Percentiles rank a stretch among this genome's conserved stretches.
Evolutionary conservation across 164 flowering plant genomes (phyloP).

Genomic region (Stephania yunnanensis): DNA sequence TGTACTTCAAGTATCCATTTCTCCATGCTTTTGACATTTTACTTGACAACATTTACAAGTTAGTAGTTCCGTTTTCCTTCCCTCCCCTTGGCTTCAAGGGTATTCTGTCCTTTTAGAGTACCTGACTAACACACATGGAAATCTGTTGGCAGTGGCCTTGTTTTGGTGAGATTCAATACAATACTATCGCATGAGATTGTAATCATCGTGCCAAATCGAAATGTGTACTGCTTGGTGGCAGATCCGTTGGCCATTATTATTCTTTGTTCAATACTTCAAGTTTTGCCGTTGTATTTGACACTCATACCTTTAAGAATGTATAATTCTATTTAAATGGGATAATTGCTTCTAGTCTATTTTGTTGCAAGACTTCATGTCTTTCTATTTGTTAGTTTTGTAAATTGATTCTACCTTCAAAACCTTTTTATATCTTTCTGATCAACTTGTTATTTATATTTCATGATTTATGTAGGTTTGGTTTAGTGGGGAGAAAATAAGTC

Average conservation of each 20-base stretch:
- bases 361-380: neutral
- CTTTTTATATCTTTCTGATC: neutral
- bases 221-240: neutral
- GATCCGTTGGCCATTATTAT: neutral
- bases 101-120: too few species aligned
- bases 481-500: constrained; percentile 79
- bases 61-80: too few species aligned
- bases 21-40: too few species aligned
- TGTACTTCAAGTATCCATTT: too few species aligned
- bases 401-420: neutral
- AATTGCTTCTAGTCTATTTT: neutral
- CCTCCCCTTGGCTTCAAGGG: too few species aligned
- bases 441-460: constrained; percentile 6
- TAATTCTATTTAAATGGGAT: neutral
- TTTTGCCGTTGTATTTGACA: neutral
- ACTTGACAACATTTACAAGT: too few species aligned
- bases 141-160: too few species aligned
- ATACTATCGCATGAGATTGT: too few species aligned
- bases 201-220: neutral
- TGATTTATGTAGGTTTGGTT: constrained; percentile 62
- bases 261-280: neutral
- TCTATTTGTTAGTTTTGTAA: neutral
- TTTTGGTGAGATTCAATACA: too few species aligned
- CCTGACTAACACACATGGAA: too few species aligned
- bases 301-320: neutral